Evolutionary conservation across 139 green algal genomes (phyloP).

Genomic region (Micractinium conductrix): DNA sequence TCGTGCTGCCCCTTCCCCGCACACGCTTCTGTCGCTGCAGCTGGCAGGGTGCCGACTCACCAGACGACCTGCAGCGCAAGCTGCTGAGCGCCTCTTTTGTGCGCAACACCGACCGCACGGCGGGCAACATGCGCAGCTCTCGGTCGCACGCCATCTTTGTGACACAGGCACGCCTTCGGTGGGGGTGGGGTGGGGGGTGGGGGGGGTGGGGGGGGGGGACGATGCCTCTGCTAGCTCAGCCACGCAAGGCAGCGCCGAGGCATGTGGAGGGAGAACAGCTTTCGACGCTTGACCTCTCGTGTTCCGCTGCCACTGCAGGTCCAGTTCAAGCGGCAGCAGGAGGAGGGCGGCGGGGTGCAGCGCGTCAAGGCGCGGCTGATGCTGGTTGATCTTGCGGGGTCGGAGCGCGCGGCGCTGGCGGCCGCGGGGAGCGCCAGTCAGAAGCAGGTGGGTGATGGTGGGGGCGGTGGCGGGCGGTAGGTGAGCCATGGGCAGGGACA

Average conservation of each 20-base stretch:
- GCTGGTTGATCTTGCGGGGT: constrained; percentile 40
- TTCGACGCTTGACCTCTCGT: no score
- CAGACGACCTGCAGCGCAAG: constrained; percentile 31
- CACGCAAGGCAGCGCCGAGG: no score
- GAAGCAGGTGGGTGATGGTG: constrained; percentile 5
- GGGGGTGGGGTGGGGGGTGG: no score
- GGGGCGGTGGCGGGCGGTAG: neutral
- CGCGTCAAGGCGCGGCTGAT: constrained; percentile 34
- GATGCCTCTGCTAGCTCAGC: no score
- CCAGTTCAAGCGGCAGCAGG: constrained; percentile 18
- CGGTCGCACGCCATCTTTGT: constrained; percentile 45
- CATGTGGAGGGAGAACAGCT: no score
- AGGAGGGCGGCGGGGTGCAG: neutral
- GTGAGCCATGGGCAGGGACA: neutral
- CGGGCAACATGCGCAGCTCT: constrained; percentile 28
- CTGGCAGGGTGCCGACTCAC: no score
- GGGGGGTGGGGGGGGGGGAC: no score
- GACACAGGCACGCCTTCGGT: no score
- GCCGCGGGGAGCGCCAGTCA: constrained; percentile 1
- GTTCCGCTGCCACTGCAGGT: neutral
- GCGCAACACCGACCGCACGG: constrained; percentile 36
- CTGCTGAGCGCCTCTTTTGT: constrained; percentile 11
- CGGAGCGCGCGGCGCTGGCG: constrained; percentile 22
- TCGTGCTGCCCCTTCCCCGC: no score
- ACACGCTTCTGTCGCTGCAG: no score